Evolutionary conservation across 768 basidiomycete species (phyloP), one percentile per base, ranked within the genome.

Genomic region (Tephrocybe sp.): DNA sequence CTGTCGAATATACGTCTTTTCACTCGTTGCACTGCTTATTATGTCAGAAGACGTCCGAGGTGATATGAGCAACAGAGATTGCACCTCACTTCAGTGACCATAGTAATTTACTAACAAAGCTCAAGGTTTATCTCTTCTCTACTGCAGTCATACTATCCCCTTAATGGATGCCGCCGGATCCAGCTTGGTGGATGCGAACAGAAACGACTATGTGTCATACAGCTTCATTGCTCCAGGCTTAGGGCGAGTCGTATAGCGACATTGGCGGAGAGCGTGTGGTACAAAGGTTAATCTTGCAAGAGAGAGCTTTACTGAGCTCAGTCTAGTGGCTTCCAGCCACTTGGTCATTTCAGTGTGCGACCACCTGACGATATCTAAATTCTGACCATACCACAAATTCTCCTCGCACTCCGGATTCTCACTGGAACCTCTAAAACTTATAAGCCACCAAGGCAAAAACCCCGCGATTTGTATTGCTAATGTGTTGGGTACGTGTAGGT

Each of bases 91-190:
- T n/a, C n/a, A n/a, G n/a, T n/a, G n/a, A n/a, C n/a, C n/a, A n/a
- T n/a, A n/a, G n/a, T n/a, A n/a, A n/a, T n/a, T 26, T 26, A 26
- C 26, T 26, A 26, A 26, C 26, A 26, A 26, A 26, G 26, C 26
- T 26, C 7, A 3, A 7, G 3, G 7, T 26, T 26, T 26, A 26
- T 26, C 26, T 26, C 3, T 4, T 26, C 26, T 26, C 4, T 12
- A 10, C 30, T 26, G 2, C 19, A 17, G 17, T 22, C 30, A 39
- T 12, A 30, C 30, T 8, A 48, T 20, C 19, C 26, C 26, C 26
- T n/a, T 7, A 26, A 26, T 7, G 26, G 35, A 43, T 48, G 45
- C 52, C 48, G 51, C 50, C 55, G 55, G 55, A 46, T 48, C 48
- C 43, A 48, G 55, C 45, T 33, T 40, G 45, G 23, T 13, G 26